A percentile compares a stretch with the other conserved stretches of the same genome.
These are phyloP conservation scores for Mucor velutinosus DNA, from an alignment of 371 early-diverging fungal species.

Conservation along the genomic window DNA sequence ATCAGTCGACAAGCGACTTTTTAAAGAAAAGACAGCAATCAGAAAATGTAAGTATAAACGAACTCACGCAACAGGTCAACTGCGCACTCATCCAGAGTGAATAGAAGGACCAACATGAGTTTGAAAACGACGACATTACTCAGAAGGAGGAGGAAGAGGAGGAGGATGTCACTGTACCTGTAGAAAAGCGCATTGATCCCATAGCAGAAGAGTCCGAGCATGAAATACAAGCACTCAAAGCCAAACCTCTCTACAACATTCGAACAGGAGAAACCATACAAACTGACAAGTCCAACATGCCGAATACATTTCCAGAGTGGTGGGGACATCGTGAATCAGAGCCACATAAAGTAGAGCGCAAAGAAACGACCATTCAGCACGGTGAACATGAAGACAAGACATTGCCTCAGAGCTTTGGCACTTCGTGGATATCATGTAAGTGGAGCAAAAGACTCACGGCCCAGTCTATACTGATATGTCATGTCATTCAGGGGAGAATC, in stretches of 20 bases:
- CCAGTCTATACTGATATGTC: not conserved
- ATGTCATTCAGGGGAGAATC: conserved; percentile 5
- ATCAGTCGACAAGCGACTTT: conserved; percentile 24
- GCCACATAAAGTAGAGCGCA: conserved; percentile 2
- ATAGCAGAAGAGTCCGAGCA: conserved; percentile 11
- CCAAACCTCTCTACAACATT: conserved; percentile 7
- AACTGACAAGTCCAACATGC: conserved; percentile 21
- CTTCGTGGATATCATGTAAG: conserved; percentile 18
- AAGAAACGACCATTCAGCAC: not conserved
- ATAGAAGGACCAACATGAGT: not conserved
- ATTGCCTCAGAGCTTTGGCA: not conserved
- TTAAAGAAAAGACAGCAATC: conserved; percentile 16
- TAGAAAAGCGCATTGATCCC: not conserved
- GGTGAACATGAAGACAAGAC: not conserved
- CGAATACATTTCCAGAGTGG: conserved; percentile 48
- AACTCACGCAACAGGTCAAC: not conserved
- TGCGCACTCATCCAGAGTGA: not conserved
- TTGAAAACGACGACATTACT: not conserved
- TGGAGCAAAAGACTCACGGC: too few relatives aligned
- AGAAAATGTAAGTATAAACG: not conserved
- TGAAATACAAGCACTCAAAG: not conserved
- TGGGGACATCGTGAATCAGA: conserved; percentile 40
- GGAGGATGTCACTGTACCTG: conserved; percentile 7
- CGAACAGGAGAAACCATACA: conserved; percentile 6
- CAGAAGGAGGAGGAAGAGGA: not conserved